Evolutionary conservation across 2,329 filamentous ascomycete genomes (phyloP).

Genomic region (Trichoderma guizhouense): DNA sequence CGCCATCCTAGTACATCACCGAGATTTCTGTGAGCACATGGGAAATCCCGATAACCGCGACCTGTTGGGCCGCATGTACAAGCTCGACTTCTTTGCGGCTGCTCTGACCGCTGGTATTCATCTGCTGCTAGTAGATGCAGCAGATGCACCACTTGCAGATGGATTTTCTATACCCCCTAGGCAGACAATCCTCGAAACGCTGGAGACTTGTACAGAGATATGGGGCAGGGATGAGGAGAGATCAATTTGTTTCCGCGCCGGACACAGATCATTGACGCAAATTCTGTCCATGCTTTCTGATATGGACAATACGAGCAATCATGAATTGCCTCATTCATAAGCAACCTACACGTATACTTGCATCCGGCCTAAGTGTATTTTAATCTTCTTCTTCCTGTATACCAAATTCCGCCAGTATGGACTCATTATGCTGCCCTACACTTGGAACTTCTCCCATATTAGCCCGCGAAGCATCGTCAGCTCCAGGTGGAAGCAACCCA

Average conservation of each 20-base stretch:
- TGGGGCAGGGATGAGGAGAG: background rate
- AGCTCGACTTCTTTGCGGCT: background rate
- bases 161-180: background rate
- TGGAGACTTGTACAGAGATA: background rate
- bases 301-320: background rate
- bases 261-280: background rate
- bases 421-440: constrained; percentile 49
- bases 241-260: background rate
- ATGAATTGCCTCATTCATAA: background rate
- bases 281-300: background rate
- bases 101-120: background rate
- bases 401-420: constrained; percentile 20
- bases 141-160: background rate
- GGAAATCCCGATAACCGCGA: background rate
- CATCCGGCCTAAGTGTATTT: background rate
- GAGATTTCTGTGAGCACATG: constrained; percentile 1
- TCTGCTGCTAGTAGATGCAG: background rate
- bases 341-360: background rate
- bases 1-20: background rate
- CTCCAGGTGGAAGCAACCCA: constrained; percentile 49
- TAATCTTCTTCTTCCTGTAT: background rate
- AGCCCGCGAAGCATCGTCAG: constrained; percentile 26
- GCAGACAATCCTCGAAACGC: background rate
- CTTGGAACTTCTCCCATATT: constrained; percentile 44
- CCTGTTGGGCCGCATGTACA: background rate